Base-by-base conservation (phyloP, 2,329 filamentous ascomycete species). In the Laburnicola sp. region DNA sequence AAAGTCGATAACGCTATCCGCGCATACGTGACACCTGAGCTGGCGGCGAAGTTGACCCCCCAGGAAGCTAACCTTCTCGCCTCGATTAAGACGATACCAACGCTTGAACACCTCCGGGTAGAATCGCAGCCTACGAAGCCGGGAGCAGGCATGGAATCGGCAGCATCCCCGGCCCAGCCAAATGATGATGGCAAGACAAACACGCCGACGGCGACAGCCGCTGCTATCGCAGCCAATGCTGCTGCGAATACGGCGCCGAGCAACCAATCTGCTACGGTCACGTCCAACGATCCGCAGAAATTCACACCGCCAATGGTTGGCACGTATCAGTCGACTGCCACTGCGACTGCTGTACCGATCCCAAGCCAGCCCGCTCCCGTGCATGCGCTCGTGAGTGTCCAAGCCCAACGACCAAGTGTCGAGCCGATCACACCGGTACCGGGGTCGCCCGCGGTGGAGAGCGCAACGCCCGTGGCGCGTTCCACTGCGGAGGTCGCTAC, bases 361-460 rank as follows among this genome's bases (percentile, higher is more conserved):
- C 23, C 61, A 16, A 50, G 32, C 16, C 22, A 51, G 11, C 50
- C 58, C 9, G 52, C 51, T 11, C 50, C 55, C 22, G 34, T 42
- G 11, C 23, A 54, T 27, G 48, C 46, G 16, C 39, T 54, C 3
- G 48, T 53, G 10, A 47, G 58, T 27, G 51, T 57, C 1, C 42
- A 63, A 28, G 56, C 62, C 21, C 61, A 63, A 36, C 54, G 69
- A 10, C 69, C 69, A 3, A 72, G 68, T 38, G 69, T 72, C 2
- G 69, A 72, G 54, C 69, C 69, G 2, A 60, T 72, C 2, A 72
- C 69, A 2, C 69, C 69, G 3, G 63, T 71, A 3, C 68, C 69
- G 23, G 68, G 69, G 6, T 70, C 68, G 7, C 69, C 69, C 30
- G 65, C 67, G 4, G 53, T 67, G 6, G 62, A 61, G 35, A 64